Conservation (phyloP, 2,329 filamentous ascomycete genomes). For the Anisogramma anomala region DNA sequence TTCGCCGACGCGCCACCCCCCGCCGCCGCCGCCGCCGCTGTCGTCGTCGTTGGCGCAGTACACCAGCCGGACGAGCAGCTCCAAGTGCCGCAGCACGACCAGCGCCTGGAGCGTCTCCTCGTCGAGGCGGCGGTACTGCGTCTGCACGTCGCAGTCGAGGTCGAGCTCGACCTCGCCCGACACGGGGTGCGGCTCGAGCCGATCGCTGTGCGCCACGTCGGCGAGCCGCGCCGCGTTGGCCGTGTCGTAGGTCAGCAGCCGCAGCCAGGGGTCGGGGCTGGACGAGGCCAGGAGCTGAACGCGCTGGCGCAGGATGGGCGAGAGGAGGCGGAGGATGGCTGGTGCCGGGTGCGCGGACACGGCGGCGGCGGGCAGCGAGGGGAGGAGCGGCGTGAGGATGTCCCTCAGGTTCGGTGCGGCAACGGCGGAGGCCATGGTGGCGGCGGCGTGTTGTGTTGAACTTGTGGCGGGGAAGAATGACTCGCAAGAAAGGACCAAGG, state of each 20-base stretch:
- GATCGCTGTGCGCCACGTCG: conserved; percentile 48
- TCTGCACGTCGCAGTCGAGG: conserved; percentile 51
- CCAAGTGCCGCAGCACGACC: conserved; percentile 46
- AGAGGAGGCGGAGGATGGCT: conserved; percentile 47
- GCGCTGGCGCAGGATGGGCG: conserved; percentile 54
- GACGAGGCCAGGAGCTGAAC: conserved; percentile 52
- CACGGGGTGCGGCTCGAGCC: conserved; percentile 67
- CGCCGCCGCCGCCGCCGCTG: conserved; percentile 42
- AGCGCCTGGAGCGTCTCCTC: conserved; percentile 63
- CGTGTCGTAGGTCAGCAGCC: conserved; percentile 58
- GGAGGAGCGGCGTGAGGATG: conserved; percentile 45
- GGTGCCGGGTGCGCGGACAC: conserved; percentile 45
- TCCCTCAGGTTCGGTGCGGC: conserved; percentile 34
- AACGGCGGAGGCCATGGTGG: conserved; percentile 24
- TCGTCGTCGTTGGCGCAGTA: conserved; percentile 57
- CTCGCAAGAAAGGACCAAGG: too few species aligned
- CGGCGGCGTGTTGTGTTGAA: not conserved
- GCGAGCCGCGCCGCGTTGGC: conserved; percentile 44
- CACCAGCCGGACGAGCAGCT: conserved; percentile 53
- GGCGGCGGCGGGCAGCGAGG: conserved; percentile 47
- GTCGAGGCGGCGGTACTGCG: conserved; percentile 58
- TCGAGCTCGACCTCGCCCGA: conserved; percentile 71
- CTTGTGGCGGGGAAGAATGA: too few species aligned
- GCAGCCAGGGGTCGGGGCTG: conserved; percentile 58
- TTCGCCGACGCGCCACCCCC: conserved; percentile 64